Conservation (phyloP, 2,329 filamentous ascomycete species). For the Apiospora marii region DNA sequence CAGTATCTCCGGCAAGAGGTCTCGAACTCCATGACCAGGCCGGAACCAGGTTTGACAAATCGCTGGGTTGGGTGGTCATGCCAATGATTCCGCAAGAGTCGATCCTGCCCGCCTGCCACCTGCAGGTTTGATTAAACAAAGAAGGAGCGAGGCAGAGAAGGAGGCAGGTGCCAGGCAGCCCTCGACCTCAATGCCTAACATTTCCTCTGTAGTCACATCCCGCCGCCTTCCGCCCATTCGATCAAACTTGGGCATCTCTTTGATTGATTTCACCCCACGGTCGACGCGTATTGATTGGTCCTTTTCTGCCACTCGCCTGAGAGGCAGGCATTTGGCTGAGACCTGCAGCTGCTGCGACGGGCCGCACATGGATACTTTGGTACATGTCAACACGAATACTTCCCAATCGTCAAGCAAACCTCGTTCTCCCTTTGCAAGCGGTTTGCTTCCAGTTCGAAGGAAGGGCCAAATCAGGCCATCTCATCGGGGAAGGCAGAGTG, state of each 20-base stretch:
- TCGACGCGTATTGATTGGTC: neutral
- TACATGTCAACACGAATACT: neutral
- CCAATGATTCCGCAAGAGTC: neutral
- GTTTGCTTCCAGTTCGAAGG: neutral
- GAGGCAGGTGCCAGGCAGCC: neutral
- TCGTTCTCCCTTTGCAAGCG: neutral
- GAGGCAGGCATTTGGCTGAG: neutral
- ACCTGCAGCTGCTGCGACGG: slow-evolving; percentile 15
- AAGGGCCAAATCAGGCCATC: neutral
- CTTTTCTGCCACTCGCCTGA: slow-evolving; percentile 16
- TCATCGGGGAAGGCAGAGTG: neutral
- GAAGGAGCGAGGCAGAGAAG: neutral
- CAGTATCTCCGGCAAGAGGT: neutral
- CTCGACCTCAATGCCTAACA: neutral
- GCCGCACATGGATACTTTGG: neutral
- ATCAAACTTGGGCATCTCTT: neutral
- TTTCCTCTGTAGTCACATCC: neutral
- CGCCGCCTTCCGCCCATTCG: neutral
- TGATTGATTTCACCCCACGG: neutral
- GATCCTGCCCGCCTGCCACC: neutral
- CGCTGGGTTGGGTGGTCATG: neutral
- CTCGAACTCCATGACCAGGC: neutral
- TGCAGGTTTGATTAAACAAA: neutral
- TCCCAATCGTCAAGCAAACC: neutral
- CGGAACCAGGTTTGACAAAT: neutral